These are phyloP conservation scores for Castanea crenata DNA, from an alignment of 306 rosid genomes.

Conservation along the genomic window DNA sequence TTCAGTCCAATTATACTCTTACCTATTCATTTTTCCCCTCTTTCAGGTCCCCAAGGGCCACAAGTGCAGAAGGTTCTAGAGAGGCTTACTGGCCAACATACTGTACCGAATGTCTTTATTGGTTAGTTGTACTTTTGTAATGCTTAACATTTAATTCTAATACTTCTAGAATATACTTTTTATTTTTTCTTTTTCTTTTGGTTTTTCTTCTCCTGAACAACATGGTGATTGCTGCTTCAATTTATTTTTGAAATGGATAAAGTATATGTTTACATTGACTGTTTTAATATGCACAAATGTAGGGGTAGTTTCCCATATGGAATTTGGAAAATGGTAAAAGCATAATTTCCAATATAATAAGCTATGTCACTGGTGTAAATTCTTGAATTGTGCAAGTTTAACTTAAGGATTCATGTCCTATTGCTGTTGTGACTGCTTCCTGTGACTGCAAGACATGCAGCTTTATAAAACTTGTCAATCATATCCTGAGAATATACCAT, in stretches of 20 bases:
- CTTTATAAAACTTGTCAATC: too few relatives aligned
- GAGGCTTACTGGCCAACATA: conserved; percentile 87
- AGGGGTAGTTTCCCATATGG: background rate
- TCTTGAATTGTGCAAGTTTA: background rate
- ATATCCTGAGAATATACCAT: too few relatives aligned
- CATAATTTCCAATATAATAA: background rate
- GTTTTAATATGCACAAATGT: background rate
- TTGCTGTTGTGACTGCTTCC: too few relatives aligned
- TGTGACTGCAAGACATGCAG: too few relatives aligned
- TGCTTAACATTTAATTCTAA: background rate
- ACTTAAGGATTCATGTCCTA: background rate
- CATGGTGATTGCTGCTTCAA: background rate
- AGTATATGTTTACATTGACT: background rate
- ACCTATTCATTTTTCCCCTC: conserved; percentile 7
- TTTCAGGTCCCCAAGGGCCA: conserved; percentile 93
- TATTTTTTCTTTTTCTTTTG: background rate
- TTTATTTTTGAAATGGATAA: background rate
- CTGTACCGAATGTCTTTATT: conserved; percentile 95
- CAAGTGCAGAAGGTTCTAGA: conserved; percentile 84
- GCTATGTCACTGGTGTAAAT: background rate
- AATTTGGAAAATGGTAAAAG: background rate
- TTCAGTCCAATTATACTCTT: background rate
- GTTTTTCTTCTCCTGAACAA: background rate
- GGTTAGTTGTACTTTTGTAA: conserved; percentile 41
- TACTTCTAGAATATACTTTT: background rate